Conservation (phyloP, 2,329 filamentous ascomycete species). For the Fusarium penzigii region DNA sequence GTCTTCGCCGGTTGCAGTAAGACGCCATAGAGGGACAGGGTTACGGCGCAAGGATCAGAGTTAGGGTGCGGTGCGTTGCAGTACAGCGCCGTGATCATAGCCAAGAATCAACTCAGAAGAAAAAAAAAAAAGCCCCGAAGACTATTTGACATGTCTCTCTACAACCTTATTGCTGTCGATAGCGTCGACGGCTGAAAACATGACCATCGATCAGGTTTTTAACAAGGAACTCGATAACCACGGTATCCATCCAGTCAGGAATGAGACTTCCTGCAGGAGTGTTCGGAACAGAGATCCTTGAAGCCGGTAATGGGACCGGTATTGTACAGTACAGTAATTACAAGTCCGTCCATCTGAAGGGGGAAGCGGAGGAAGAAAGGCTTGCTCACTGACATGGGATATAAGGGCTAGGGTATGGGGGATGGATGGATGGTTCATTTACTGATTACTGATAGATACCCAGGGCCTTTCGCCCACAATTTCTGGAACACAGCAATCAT, state of each 20-base stretch:
- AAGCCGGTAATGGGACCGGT: not conserved
- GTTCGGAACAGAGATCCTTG: conserved; percentile 4
- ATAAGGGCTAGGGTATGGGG: too few species aligned
- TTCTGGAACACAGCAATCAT: too few species aligned
- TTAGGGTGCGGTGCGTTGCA: too few species aligned
- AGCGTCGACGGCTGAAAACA: too few species aligned
- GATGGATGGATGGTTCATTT: too few species aligned
- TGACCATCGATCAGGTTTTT: conserved; percentile 10
- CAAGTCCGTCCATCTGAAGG: too few species aligned
- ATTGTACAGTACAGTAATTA: not conserved
- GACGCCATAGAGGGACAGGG: conserved; percentile 6
- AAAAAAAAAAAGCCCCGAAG: conserved; percentile 5
- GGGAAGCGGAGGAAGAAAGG: conserved; percentile 1
- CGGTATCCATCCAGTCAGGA: conserved; percentile 4
- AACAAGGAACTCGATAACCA: conserved; percentile 18
- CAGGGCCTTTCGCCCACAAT: too few species aligned
- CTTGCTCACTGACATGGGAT: not conserved
- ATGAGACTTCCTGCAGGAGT: conserved; percentile 2
- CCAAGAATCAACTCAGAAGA: conserved; percentile 2
- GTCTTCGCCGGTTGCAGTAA: conserved; percentile 21
- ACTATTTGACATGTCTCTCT: too few species aligned
- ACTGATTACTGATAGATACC: too few species aligned
- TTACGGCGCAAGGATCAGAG: not conserved
- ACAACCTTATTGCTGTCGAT: too few species aligned
- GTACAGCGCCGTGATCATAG: too few species aligned